phyloP scores from a whole-genome alignment of 768 basidiomycete species.

The Pulveroboletus sp. region DNA sequence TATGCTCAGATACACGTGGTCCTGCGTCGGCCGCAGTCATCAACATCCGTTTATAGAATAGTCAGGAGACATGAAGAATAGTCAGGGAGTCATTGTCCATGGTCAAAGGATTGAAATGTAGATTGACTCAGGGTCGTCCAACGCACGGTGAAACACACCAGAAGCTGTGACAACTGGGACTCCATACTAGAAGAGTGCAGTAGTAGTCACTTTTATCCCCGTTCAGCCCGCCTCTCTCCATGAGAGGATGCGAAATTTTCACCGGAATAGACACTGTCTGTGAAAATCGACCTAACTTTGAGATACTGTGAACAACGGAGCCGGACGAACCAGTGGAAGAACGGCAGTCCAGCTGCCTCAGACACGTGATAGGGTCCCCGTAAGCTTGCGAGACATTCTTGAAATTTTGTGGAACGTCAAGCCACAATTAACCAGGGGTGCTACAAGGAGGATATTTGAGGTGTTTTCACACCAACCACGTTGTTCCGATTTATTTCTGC shows the following conservation, averaged over 20 bases:
- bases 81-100: no score
- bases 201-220: not conserved
- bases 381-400: not conserved
- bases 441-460: not conserved
- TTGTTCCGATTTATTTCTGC: conserved; percentile 4
- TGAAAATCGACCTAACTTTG: not conserved
- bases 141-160: not conserved
- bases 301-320: not conserved
- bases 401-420: conserved; percentile 11
- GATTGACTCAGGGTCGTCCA: not conserved
- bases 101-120: not conserved
- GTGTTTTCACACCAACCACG: not conserved
- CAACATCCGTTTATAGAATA: not conserved
- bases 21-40: not conserved
- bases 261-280: not conserved
- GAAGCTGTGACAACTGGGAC: not conserved
- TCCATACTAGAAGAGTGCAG: not conserved
- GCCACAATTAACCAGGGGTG: conserved; percentile 6
- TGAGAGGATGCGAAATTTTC: not conserved
- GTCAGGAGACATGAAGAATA: no score
- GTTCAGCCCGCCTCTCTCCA: not conserved
- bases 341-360: not conserved
- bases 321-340: not conserved
- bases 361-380: not conserved
- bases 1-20: conserved; percentile 1